These are phyloP conservation scores for Mycena crocata DNA, from an alignment of 768 basidiomycete species.

Conservation along the genomic window DNA sequence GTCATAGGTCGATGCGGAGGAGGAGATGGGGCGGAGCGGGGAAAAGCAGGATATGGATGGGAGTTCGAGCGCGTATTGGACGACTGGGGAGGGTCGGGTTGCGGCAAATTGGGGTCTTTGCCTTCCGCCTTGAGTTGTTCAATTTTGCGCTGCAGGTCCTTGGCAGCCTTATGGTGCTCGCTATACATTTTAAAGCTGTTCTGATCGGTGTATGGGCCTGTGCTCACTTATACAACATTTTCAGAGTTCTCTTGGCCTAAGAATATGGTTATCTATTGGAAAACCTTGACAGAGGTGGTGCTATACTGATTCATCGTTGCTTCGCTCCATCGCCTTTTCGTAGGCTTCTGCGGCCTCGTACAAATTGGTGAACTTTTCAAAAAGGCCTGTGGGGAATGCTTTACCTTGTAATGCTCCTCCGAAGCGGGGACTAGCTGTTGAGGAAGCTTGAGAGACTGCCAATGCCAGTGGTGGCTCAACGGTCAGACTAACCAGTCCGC, in stretches of 20 bases:
- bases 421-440: constrained; percentile 66
- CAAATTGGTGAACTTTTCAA: neutral
- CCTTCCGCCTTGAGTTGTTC: constrained; percentile 80
- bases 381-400: neutral
- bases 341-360: constrained; percentile 79
- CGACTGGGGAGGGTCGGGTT: constrained; percentile 52
- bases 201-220: too few relatives aligned
- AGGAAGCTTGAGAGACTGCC: neutral
- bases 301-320: constrained; percentile 76
- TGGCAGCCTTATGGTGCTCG: constrained; percentile 76
- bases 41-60: constrained; percentile 41
- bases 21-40: constrained; percentile 59
- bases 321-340: constrained; percentile 76
- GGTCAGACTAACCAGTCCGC: constrained; percentile 62
- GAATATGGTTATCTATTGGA: constrained; percentile 22
- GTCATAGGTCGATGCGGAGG: constrained; percentile 56
- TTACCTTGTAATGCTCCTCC: constrained; percentile 69
- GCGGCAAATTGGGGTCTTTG: constrained; percentile 80
- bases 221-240: constrained; percentile 81
- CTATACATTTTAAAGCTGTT: too few relatives aligned
- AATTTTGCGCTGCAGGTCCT: constrained; percentile 79
- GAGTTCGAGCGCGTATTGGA: constrained; percentile 41
- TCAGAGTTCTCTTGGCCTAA: constrained; percentile 82
- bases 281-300: neutral
- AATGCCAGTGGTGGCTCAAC: neutral